Evolutionary conservation across 2,329 filamentous ascomycete genomes (phyloP), one percentile per base, ranked within the genome.

Genomic region (Gyromitra esculenta): DNA sequence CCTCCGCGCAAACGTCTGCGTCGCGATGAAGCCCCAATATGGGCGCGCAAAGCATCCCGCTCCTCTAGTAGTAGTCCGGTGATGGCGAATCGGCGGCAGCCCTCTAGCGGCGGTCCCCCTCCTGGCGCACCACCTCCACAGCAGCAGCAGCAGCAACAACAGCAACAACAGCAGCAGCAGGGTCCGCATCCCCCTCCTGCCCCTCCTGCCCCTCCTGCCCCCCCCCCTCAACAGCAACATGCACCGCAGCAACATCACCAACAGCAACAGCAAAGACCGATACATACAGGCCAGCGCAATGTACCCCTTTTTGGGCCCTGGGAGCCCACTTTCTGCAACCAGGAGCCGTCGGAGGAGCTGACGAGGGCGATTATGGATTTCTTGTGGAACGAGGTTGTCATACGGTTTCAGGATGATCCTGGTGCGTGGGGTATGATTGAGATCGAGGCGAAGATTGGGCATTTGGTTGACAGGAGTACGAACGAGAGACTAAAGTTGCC

Each of bases 401-500:
- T 57, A 2, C 52, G 57, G 35, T 89, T 90, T 77, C 86, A 88
- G n/a, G 89, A 92, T 79, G 86, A 90, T 48, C 87, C 82, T 0
- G 88, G 91, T 21, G 84, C 85, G 15, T 87, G 88, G 66, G 87
- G 88, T 15, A 88, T 93, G 76, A 90, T 97, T 68, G 96, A 99
- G 84, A 92, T 99, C 70, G 96, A 99, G 84, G 96, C 94, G 8
- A 98, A 98, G 83, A 86, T 98, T 62, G 96, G 96, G 18, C 91
- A 90, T 35, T 87, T 98, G 13, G 88, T 95, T 73, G 90, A 93
- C 82, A 90, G 89, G 81, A 88, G 91, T 77, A 92, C 89, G 5
- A 89, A 91, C 73, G 86, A 90, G 60, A 88, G 93, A n/a, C 85
- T 94, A 35, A 85, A 87, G 8, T 84, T 94, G 8, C 89, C 89